A percentile compares a stretch with the other conserved stretches of the same genome.
Conservation (phyloP, 169 alveolate genomes). For the Eimeria sp. region DNA sequence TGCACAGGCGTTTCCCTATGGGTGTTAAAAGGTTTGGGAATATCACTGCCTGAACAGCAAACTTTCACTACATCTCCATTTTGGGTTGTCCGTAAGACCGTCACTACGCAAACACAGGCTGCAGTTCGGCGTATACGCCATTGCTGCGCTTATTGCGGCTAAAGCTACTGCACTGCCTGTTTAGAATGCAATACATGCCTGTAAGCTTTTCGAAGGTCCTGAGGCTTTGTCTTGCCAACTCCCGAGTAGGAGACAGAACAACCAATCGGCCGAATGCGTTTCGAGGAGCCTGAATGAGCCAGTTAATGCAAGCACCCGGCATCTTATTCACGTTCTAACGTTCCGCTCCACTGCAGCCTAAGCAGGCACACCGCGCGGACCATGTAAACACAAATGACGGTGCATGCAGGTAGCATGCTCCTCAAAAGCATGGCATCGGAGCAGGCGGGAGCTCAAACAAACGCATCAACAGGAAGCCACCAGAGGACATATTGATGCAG, state of each 20-base stretch:
- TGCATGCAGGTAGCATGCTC: too few species aligned
- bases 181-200: slow-evolving; percentile 14
- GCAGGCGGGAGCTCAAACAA: not conserved
- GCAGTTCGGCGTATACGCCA: not conserved
- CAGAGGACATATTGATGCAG: not conserved
- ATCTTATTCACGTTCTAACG: not conserved
- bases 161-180: not conserved
- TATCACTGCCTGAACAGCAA: not conserved
- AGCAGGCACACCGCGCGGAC: not conserved
- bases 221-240: slow-evolving; percentile 83
- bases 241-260: slow-evolving; percentile 84
- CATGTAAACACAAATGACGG: not conserved
- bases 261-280: slow-evolving; percentile 67
- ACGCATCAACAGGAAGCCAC: not conserved
- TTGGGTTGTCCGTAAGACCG: not conserved
- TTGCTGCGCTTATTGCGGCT: not conserved
- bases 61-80: not conserved
- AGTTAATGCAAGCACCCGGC: not conserved
- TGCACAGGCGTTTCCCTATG: not conserved
- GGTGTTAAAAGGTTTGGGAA: not conserved
- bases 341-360: not conserved
- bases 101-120: not conserved
- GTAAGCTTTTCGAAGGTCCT: slow-evolving; percentile 74
- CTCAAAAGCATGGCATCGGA: not conserved
- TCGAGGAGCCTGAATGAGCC: slow-evolving; percentile 74